These are phyloP conservation scores for Hymenotorrendiella dingleyae DNA, from an alignment of 2,329 filamentous ascomycete genomes.

Conservation along the genomic window DNA sequence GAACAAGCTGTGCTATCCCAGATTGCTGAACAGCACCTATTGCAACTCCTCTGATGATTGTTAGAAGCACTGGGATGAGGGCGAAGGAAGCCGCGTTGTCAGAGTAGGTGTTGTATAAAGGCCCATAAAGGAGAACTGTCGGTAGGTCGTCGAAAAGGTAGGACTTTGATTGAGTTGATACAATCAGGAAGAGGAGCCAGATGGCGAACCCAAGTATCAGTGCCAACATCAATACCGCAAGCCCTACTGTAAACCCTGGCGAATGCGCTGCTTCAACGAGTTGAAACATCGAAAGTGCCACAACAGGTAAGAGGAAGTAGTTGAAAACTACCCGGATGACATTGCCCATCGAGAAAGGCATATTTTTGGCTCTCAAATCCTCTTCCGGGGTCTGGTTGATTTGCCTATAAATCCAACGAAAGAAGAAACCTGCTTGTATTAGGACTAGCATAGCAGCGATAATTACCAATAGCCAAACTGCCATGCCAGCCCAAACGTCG, in stretches of 20 bases:
- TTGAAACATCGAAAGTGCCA: slow-evolving; percentile 86
- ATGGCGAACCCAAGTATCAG: slow-evolving; percentile 65
- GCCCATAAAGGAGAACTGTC: slow-evolving; percentile 83
- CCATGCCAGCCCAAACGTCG: slow-evolving; percentile 93
- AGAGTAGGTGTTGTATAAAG: slow-evolving; percentile 95
- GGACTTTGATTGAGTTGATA: slow-evolving; percentile 72
- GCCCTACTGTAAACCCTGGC: slow-evolving; percentile 62
- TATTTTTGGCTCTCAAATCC: slow-evolving; percentile 84
- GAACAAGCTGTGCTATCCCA: slow-evolving; percentile 85
- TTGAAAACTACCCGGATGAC: slow-evolving; percentile 84
- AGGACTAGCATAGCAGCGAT: slow-evolving; percentile 61
- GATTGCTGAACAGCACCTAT: slow-evolving; percentile 90
- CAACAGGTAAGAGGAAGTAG: slow-evolving; percentile 82
- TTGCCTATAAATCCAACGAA: slow-evolving; percentile 69
- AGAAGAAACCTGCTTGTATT: slow-evolving; percentile 69
- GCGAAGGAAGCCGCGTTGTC: slow-evolving; percentile 90
- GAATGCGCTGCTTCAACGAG: slow-evolving; percentile 69
- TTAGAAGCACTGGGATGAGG: slow-evolving; percentile 77
- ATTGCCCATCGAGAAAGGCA: slow-evolving; percentile 78
- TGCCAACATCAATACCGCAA: slow-evolving; percentile 70
- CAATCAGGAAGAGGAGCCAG: slow-evolving; percentile 79
- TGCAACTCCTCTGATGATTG: slow-evolving; percentile 78
- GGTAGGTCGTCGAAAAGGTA: slow-evolving; percentile 90
- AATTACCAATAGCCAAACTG: slow-evolving; percentile 80
- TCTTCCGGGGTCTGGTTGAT: slow-evolving; percentile 71